Conservation (phyloP, 495 filamentous ascomycete species). For the Articulospora tetracladia region DNA sequence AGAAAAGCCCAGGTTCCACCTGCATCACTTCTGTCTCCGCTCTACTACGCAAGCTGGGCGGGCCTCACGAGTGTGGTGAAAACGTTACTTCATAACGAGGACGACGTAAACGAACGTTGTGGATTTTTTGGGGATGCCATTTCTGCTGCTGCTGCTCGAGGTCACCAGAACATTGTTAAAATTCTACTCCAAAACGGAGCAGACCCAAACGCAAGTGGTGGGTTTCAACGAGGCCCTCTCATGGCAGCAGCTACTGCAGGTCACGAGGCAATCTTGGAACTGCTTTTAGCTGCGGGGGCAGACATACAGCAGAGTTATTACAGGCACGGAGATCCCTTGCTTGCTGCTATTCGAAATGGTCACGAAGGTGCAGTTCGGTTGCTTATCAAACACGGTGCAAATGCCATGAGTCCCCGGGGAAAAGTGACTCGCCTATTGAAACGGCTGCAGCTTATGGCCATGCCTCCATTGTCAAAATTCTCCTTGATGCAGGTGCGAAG, state of each 20-base stretch:
- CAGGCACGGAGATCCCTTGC: neutral
- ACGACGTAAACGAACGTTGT: neutral
- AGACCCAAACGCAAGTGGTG: neutral
- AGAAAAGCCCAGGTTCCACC: neutral
- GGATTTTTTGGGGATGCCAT: neutral
- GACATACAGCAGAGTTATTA: neutral
- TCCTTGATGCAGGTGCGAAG: neutral
- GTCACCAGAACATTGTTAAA: neutral
- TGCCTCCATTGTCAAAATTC: neutral
- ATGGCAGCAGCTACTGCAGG: neutral
- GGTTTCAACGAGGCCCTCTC: neutral
- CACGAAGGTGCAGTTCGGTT: neutral
- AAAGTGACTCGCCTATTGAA: neutral
- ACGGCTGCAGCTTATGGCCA: neutral
- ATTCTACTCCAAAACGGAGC: neutral
- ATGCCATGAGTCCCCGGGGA: neutral
- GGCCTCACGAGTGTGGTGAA: neutral
- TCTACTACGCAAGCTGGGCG: neutral
- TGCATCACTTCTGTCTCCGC: neutral
- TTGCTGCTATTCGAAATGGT: neutral
- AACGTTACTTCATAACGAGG: neutral
- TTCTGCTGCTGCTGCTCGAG: neutral
- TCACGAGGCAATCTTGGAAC: slow-evolving; percentile 12
- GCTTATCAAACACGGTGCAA: neutral
- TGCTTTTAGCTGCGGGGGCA: slow-evolving; percentile 24